Evolutionary conservation across 805 yeast genomes (phyloP), one percentile per base, ranked within the genome.

Genomic region (Pichia nanzhaoensis): DNA sequence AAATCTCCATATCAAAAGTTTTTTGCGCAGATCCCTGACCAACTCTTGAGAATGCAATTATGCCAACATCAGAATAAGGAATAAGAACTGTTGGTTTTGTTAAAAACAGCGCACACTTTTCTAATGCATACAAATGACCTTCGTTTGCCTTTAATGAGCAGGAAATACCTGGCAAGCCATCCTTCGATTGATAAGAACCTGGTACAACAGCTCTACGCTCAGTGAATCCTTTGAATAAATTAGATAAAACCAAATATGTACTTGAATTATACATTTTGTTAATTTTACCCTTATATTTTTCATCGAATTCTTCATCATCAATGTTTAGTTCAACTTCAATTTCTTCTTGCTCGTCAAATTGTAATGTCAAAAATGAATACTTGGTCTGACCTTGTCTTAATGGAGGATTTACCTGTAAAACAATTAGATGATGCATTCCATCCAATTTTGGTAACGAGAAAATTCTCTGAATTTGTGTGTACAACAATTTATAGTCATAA

Each of bases 351-450:
- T 81, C 78, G 49, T 83, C 77, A 59, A 93, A 87, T 67, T 93
- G 99, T 63, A 91, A 67, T 13, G 89, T 91, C 60, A 93, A 70
- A 63, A 87, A 93, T 34, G 96, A 95, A 59, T 93, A 91, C 49
- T 96, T 78, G 0, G 99, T 93, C 68, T 93, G 98, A 45, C 99
- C 99, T 68, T 93, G 99, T 63, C 98, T 81, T 52, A 93, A 71
- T 2, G 99, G 99, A 21, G 99, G 99, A 55, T 91, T 97, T 38
- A 93, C 84, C 58, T 95, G 96, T 49, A 91, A 69, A 6, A 93
- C 82, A 60, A 93, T 72, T 53, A 90, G 70, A 62, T 91, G 95
- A 61, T 91, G 95, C 36, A 84, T 72, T 50, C 89, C 97, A 64
- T 93, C 99, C 1, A 95, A 89, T 60, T 88, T 89, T 21, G 99